Evolutionary conservation across 257 asterid genomes (phyloP).

Genomic region (Anisodus acutangulus): DNA sequence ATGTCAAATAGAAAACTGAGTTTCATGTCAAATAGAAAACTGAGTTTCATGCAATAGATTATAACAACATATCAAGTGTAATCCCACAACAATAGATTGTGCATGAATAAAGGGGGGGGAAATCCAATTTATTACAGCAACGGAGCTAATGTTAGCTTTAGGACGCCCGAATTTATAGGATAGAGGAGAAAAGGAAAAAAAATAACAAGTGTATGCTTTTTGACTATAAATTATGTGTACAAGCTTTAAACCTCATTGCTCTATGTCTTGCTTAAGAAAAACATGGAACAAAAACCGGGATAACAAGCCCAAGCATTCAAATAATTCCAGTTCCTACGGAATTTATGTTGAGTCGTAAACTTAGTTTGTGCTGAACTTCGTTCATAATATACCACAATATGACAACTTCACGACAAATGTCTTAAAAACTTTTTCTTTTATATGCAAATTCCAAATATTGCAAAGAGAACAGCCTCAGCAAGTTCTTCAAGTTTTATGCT

Average conservation of each 20-base stretch:
- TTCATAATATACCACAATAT: constrained; percentile 1
- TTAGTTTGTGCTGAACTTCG: neutral
- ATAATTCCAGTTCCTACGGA: neutral
- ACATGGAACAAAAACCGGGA: neutral
- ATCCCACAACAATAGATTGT: neutral
- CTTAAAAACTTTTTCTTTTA: neutral
- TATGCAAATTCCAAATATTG: constrained; percentile 9
- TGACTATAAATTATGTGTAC: neutral
- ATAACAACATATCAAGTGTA: too few species aligned
- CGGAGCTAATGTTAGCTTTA: neutral
- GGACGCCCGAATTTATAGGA: neutral
- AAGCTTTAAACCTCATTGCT: neutral
- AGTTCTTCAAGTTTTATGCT: constrained; percentile 1
- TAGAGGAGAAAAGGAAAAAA: neutral
- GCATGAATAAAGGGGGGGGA: neutral
- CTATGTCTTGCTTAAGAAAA: neutral
- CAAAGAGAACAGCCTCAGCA: constrained; percentile 19
- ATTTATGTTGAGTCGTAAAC: neutral
- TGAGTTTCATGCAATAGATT: neutral
- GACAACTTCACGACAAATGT: neutral
- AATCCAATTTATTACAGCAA: neutral
- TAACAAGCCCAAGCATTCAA: constrained; percentile 1
- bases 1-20: constrained; percentile 5
- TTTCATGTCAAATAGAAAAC: neutral
- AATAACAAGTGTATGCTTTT: neutral